Percentiles rank a stretch among this genome's conserved stretches.
Conservation (phyloP, 192 early-diverging fungal genomes). For the Chytriomyces sp. region DNA sequence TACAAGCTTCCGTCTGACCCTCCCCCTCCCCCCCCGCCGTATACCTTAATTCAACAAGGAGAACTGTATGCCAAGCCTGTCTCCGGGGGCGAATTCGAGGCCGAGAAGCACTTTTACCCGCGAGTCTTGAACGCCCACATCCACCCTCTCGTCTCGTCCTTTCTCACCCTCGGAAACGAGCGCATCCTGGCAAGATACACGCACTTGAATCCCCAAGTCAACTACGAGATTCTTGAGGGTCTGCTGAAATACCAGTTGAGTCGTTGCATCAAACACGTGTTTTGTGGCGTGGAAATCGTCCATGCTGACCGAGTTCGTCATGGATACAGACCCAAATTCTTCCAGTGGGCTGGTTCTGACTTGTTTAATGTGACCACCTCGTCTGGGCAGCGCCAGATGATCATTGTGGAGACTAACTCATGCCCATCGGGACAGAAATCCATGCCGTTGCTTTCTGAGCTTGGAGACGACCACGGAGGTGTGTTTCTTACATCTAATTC, state of each 20-base stretch:
- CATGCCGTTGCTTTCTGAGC: slow-evolving; percentile 82
- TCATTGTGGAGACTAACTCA: slow-evolving; percentile 90
- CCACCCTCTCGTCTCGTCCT: slow-evolving; percentile 83
- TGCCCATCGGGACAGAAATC: too few species aligned
- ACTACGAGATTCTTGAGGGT: slow-evolving; percentile 59
- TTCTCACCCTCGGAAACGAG: slow-evolving; percentile 84
- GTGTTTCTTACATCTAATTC: background rate
- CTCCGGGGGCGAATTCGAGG: slow-evolving; percentile 70
- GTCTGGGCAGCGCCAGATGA: slow-evolving; percentile 84
- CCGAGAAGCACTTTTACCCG: slow-evolving; percentile 84
- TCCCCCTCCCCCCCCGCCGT: background rate
- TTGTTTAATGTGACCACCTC: slow-evolving; percentile 78
- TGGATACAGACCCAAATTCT: slow-evolving; percentile 62
- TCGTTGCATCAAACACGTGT: slow-evolving; percentile 16
- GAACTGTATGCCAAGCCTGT: slow-evolving; percentile 35
- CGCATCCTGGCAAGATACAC: slow-evolving; percentile 85
- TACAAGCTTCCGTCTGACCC: background rate
- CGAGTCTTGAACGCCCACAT: slow-evolving; percentile 86
- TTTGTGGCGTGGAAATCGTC: background rate
- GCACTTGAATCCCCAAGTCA: slow-evolving; percentile 83
- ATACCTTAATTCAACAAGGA: background rate
- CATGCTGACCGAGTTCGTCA: too few species aligned
- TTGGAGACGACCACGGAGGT: slow-evolving; percentile 64
- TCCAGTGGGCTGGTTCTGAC: slow-evolving; percentile 88
- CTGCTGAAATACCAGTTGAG: slow-evolving; percentile 50